Evolutionary conservation across 2,329 filamentous ascomycete genomes (phyloP).

Genomic region (Huntiella abstrusa): DNA sequence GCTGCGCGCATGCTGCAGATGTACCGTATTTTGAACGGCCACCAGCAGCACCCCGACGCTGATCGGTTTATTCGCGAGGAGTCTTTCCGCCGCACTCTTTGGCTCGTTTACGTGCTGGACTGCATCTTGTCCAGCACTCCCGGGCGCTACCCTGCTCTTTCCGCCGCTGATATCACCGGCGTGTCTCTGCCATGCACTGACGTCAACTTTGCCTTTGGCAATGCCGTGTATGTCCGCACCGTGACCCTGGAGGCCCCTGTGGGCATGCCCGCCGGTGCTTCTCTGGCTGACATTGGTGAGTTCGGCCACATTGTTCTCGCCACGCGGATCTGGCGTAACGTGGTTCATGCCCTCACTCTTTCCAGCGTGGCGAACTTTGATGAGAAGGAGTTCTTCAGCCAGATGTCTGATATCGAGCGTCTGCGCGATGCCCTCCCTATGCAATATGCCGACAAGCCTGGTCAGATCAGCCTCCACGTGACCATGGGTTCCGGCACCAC

Average conservation of each 20-base stretch:
- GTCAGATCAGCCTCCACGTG: slow-evolving; percentile 42
- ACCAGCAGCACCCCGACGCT: slow-evolving; percentile 30
- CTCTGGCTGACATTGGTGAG: slow-evolving; percentile 36
- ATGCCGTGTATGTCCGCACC: slow-evolving; percentile 39
- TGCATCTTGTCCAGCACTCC: slow-evolving; percentile 43
- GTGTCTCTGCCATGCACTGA: slow-evolving; percentile 40
- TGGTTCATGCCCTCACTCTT: slow-evolving; percentile 40
- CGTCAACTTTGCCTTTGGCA: slow-evolving; percentile 44
- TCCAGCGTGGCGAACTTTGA: slow-evolving; percentile 32
- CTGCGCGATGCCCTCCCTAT: slow-evolving; percentile 35
- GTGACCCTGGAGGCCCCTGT: slow-evolving; percentile 24
- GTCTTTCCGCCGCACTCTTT: slow-evolving; percentile 40
- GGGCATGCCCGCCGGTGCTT: slow-evolving; percentile 20
- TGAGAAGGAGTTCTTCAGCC: slow-evolving; percentile 30
- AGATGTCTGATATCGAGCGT: slow-evolving; percentile 35
- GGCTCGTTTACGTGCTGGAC: slow-evolving; percentile 44
- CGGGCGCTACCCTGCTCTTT: slow-evolving; percentile 37
- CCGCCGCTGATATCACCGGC: slow-evolving; percentile 33
- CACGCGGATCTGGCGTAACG: slow-evolving; percentile 41
- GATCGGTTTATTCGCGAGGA: slow-evolving; percentile 43
- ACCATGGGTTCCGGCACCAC: slow-evolving; percentile 46
- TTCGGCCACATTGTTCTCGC: slow-evolving; percentile 43
- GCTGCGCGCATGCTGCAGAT: slow-evolving; percentile 46
- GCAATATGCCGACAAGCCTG: slow-evolving; percentile 41
- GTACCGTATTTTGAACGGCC: slow-evolving; percentile 39